Base-by-base conservation (phyloP, 345 rosid species). In the Lenwebbia sp. region DNA sequence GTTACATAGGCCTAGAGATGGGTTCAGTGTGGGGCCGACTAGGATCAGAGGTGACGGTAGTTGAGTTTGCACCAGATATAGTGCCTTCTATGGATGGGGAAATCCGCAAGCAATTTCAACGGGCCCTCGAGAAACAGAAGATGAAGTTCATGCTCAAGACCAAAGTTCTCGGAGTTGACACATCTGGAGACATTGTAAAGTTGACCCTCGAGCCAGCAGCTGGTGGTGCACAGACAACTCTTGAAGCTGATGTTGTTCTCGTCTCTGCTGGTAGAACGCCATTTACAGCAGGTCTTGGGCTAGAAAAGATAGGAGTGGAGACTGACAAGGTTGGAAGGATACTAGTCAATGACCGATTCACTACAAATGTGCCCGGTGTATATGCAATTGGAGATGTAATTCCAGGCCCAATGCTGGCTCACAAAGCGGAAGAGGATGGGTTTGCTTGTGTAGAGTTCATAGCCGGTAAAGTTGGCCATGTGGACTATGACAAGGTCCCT, bases 351-450 rank as follows among this genome's bases (percentile, higher is more conserved):
- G 96, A 94, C 83, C 93, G 93, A 90, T 98, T 98, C 87, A 90
- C 88, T 60, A 91, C 99, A 26, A 98, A 95, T 85, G 98, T 95
- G 50, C 90, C 96, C 1, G 96, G 99, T 86, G 98, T 98, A 41
- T 92, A 85, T 87, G 99, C 99, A 14, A 98, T 98, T 51, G 99
- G 99, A 22, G 99, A 98, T 92, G 99, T 95, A 65, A 96, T 98
- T 90, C 99, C 99, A 37, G 99, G 99, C 84, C 99, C 99, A 11
- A 95, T 98, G 99, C 84, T 98, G 82, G 99, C 99, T 44, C 99
- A 98, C 93, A 98, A 98, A 92, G 99, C 99, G 1, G 99, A 98
- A 91, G 99, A 96, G 88, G 99, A 96, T 54, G 99, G 99, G 21
- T 92, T 98, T n/a, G 99, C 99, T 62, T 98, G 99, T 89, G 98